Evolutionary conservation across 2,329 filamentous ascomycete species (phyloP).

Genomic region (Scytalidium sp.): DNA sequence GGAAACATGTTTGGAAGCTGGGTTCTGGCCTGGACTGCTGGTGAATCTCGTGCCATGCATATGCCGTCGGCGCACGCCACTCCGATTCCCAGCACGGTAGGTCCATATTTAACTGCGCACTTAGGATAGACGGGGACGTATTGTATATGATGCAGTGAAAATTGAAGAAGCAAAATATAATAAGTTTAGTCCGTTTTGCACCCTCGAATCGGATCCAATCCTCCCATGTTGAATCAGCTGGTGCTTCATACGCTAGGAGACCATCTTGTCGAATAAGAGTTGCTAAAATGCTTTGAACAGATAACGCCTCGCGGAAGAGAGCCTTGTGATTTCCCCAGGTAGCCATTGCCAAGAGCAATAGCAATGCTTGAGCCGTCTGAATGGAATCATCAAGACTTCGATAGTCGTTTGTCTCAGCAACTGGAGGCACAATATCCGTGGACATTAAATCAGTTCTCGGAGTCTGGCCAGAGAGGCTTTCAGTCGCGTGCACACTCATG

Average conservation of each 20-base stretch:
- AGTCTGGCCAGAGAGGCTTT: background rate
- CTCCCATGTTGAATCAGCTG: constrained; percentile 49
- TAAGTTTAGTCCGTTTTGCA: constrained; percentile 56
- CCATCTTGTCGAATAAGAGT: constrained; percentile 58
- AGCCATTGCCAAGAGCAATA: constrained; percentile 58
- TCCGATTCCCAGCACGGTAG: constrained; percentile 53
- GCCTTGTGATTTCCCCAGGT: constrained; percentile 61
- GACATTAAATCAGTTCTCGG: background rate
- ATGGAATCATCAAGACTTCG: constrained; percentile 24
- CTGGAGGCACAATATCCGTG: background rate
- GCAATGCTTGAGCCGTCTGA: constrained; percentile 63
- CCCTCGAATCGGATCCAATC: constrained; percentile 57
- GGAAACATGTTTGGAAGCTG: background rate
- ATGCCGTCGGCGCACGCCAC: constrained; percentile 52
- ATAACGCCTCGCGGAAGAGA: constrained; percentile 57
- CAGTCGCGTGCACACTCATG: background rate
- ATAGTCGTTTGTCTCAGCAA: background rate
- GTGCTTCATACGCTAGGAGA: constrained; percentile 40
- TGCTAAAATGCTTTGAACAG: constrained; percentile 55
- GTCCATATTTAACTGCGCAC: constrained; percentile 54
- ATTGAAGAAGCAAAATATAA: constrained; percentile 62
- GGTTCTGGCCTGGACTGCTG: background rate
- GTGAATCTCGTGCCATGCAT: background rate
- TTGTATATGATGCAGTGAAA: constrained; percentile 61
- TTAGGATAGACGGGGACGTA: constrained; percentile 55